These are phyloP conservation scores for Priceomyces carsonii DNA, from an alignment of 805 yeast species.

Conservation along the genomic window DNA sequence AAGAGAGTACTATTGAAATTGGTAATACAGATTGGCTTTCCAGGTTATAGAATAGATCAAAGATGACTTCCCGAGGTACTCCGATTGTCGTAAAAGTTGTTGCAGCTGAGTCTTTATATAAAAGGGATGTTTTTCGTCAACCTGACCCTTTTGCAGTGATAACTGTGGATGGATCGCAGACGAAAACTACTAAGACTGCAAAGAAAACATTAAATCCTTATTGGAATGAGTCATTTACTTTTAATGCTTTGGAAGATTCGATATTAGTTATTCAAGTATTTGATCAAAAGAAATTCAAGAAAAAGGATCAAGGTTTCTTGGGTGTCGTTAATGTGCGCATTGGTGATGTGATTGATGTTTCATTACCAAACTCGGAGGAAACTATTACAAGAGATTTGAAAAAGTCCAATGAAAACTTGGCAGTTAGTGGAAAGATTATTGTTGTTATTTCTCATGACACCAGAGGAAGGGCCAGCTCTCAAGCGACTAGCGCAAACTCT, in stretches of 20 bases:
- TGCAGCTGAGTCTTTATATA: conserved; percentile 94
- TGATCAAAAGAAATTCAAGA: conserved; percentile 95
- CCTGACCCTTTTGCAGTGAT: conserved; percentile 98
- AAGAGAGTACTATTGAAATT: too few relatives aligned
- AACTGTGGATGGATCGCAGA: conserved; percentile 96
- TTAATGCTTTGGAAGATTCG: conserved; percentile 76
- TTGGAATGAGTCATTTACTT: conserved; percentile 92
- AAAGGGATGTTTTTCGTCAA: conserved; percentile 90
- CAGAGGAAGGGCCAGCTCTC: conserved; percentile 15
- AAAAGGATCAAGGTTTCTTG: conserved; percentile 96
- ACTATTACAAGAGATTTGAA: conserved; percentile 92
- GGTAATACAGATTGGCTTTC: too few relatives aligned
- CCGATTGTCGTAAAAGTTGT: conserved; percentile 70
- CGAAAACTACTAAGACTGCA: conserved; percentile 91
- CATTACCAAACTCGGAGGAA: conserved; percentile 57
- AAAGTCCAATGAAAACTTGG: conserved; percentile 85
- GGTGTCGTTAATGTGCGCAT: conserved; percentile 93
- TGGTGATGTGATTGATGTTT: conserved; percentile 81
- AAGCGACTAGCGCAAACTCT: conserved; percentile 22
- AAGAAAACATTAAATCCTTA: conserved; percentile 94
- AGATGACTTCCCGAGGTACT: conserved; percentile 12
- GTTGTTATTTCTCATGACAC: conserved; percentile 60
- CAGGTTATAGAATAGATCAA: too few relatives aligned
- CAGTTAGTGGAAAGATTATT: conserved; percentile 91
- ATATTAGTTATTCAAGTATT: conserved; percentile 91